These are phyloP conservation scores for Pistacia atlantica DNA, from an alignment of 345 rosid species.

Conservation along the genomic window DNA sequence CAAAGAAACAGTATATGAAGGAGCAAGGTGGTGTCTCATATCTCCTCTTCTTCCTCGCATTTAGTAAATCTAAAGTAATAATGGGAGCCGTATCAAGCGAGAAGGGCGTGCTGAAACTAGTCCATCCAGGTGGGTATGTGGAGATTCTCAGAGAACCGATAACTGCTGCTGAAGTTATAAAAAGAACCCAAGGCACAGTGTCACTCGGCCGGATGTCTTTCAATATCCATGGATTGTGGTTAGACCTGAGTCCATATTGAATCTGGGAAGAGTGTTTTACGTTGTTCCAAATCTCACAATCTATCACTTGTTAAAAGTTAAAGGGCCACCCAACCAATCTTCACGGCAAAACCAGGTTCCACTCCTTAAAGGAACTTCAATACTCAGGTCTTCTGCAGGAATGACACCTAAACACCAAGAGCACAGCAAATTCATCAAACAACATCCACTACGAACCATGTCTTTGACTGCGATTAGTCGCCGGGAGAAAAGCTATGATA, in stretches of 20 bases:
- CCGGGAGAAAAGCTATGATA: not conserved
- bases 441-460: conserved; percentile 14
- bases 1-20: conserved; percentile 16
- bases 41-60: conserved; percentile 10
- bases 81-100: conserved; percentile 19
- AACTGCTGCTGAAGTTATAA: conserved; percentile 43
- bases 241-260: conserved; percentile 38
- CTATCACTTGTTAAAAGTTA: conserved; percentile 37
- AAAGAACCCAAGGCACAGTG: conserved; percentile 52
- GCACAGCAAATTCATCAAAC: conserved; percentile 3
- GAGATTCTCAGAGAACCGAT: conserved; percentile 39
- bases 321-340: conserved; percentile 8
- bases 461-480: conserved; percentile 8
- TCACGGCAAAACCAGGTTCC: conserved; percentile 15
- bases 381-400: conserved; percentile 17
- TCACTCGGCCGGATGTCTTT: conserved; percentile 49
- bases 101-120: conserved; percentile 38
- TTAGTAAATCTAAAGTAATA: not conserved
- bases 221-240: conserved; percentile 55
- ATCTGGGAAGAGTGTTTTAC: conserved; percentile 41
- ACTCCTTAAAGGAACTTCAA: not conserved
- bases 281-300: conserved; percentile 44
- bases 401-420: conserved; percentile 26
- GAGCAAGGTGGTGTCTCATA: not conserved
- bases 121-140: conserved; percentile 40